Conservation (phyloP, 805 yeast species). For the Wickerhamia fluorescens region DNA sequence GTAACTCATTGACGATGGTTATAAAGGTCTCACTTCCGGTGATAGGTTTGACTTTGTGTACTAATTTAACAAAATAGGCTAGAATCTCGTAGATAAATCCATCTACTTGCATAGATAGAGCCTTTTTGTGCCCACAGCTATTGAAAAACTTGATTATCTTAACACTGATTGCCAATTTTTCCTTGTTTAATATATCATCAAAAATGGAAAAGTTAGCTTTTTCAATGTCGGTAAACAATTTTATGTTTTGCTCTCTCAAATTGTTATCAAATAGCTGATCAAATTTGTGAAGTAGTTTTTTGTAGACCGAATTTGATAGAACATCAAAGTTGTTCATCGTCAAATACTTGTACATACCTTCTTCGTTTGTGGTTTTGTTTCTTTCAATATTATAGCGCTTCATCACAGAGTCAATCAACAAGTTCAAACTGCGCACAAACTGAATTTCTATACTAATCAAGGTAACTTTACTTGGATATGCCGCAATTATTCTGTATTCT, state of each 20-base stretch:
- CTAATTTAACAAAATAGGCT: conserved; percentile 34
- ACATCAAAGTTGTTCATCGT: conserved; percentile 39
- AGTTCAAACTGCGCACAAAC: conserved; percentile 37
- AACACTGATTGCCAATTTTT: conserved; percentile 26
- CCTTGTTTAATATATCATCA: conserved; percentile 33
- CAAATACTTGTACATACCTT: conserved; percentile 29
- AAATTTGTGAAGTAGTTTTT: conserved; percentile 23
- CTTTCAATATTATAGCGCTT: conserved; percentile 29
- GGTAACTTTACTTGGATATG: conserved; percentile 34
- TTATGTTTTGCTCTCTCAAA: conserved; percentile 30
- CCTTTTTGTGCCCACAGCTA: conserved; percentile 3
- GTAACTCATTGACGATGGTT: conserved; percentile 31
- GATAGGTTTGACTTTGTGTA: conserved; percentile 33
- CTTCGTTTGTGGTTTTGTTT: conserved; percentile 11
- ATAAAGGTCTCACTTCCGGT: conserved; percentile 30
- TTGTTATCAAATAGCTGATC: conserved; percentile 30
- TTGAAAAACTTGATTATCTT: conserved; percentile 20
- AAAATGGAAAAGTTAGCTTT: conserved; percentile 32
- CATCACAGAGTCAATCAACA: conserved; percentile 34
- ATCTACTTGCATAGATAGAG: conserved; percentile 19
- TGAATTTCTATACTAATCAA: conserved; percentile 38
- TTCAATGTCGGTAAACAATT: conserved; percentile 35
- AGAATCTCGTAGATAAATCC: conserved; percentile 33
- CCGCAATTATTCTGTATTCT: conserved; percentile 23
- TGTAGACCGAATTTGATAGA: conserved; percentile 24